Base-by-base conservation (phyloP, 345 rosid species). In the Acer yangbiense region DNA sequence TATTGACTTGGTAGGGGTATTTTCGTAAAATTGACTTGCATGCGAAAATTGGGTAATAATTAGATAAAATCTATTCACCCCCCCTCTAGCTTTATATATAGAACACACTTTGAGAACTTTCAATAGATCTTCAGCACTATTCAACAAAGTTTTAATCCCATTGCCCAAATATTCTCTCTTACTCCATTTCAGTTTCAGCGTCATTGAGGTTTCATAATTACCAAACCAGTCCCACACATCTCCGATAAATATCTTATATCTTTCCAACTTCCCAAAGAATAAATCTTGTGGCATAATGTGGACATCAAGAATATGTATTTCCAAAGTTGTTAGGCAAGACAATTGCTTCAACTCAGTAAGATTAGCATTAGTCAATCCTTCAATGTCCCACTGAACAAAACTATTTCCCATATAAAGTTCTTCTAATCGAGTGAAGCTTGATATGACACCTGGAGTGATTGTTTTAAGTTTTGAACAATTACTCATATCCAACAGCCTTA, bases 361-460 rank as follows among this genome's bases (percentile, higher is more conserved):
- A 60, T 70, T 80, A 8, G 80, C 85, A 71, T 67, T 82, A 1
- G 44, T 55, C 27, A 1, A 18, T 9, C 65, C 76, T 29, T 68
- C 76, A 35, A 2, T 18, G 0, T 78, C 84, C 88, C 88, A 85
- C 1, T 52, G 27, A n/a, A 54, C 32, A 48, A 74, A 76, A 63
- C 72, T 73, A 8, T 67, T 54, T 3, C 57, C 41, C 68, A 82
- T 68, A 17, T 13, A 25, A 3, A 85, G 52, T 4, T 82, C 88
- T 60, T 85, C 86, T 61, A 85, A 52, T 4, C 1, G 29, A 3
- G 62, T 18, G 68, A 85, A 69, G 1, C 65, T 41, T 52, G 76
- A 39, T 7, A 85, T 17, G 4, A 82, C 72, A 71, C 25, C 25
- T 1, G 25, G 25, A 23, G 25, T 23, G 25, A 23, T 23, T 23